Percentiles rank a stretch among this genome's conserved stretches.
Conservation (phyloP, 1,284 basidiomycete species). For the Chiua sp. region DNA sequence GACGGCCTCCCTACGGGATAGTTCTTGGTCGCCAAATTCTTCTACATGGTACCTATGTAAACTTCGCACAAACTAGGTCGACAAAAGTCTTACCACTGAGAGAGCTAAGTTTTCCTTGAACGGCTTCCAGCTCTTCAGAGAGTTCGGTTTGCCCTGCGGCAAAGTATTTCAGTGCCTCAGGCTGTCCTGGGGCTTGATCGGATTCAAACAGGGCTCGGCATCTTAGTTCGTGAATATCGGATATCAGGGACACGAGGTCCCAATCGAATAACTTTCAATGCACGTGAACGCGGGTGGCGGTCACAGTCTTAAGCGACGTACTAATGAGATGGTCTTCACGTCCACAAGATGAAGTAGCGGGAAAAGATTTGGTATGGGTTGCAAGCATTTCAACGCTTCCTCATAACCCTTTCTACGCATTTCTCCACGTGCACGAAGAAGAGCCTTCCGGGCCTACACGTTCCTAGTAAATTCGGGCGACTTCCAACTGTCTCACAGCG, state of each 20-base stretch:
- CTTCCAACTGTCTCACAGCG: not conserved
- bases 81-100: constrained; percentile 10
- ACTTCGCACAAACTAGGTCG: too few species aligned
- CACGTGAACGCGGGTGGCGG: not conserved
- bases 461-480: not conserved
- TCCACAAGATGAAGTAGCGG: constrained; percentile 8
- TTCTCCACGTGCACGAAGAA: not conserved
- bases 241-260: not conserved
- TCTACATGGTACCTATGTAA: not conserved
- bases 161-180: not conserved
- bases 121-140: constrained; percentile 4
- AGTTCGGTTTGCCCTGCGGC: not conserved
- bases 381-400: not conserved
- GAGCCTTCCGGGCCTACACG: not conserved
- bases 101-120: constrained; percentile 1
- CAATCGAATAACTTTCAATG: constrained; percentile 11
- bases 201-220: constrained; percentile 6
- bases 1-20: too few species aligned
- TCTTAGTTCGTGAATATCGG: constrained; percentile 11
- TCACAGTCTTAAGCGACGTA: not conserved
- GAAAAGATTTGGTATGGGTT: not conserved
- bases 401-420: not conserved
- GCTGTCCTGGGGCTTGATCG: not conserved
- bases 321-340: not conserved
- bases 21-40: constrained; percentile 12